Base-by-base conservation (phyloP, 2,329 filamentous ascomycete genomes). In the Hirsutella thompsonii region DNA sequence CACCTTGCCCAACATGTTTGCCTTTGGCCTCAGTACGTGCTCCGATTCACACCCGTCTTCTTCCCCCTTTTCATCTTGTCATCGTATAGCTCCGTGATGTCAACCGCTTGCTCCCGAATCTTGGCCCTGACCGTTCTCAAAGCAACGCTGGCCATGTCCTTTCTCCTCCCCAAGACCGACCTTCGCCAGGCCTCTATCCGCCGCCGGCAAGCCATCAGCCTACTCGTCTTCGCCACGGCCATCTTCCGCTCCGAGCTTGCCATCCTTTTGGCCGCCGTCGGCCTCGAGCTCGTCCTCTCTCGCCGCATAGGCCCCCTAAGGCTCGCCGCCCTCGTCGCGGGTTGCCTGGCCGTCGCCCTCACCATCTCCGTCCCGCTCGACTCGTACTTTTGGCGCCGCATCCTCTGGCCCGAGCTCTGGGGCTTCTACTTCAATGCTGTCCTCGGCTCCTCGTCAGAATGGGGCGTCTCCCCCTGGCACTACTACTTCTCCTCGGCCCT, bases 1-100 rank as follows among this genome's bases (percentile, higher is more conserved):
- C 45, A 92, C 88, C 2, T 65, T 98, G 48, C 92, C 92, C 2
- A 98, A 98, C 58, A 94, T 93, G 83, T 94, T 95, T 62, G 89
- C 92, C 18, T 92, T 96, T 64, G 76, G 79, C 9, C 64, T 95
- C 44, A 86, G 82, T 90, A 68, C 61, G 80, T 70, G 21, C 6
- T 14, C 16, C 26, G 8, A 13, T 14, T 14, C 14, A 19, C 28
- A 3, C 28, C 28, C 9, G 11, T n/a, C 4, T 26, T 5, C n/a
- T 21, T 37, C 18, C 19, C 20, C 19, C 20, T 3, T 14, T 8
- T 37, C 19, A 14, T 9, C 19, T n/a, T n/a, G n/a, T n/a, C n/a
- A n/a, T n/a, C n/a, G n/a, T n/a, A n/a, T n/a, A n/a, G n/a, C n/a
- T n/a, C n/a, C n/a, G n/a, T n/a, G n/a, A n/a, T n/a, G n/a, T n/a